Evolutionary conservation across 129 eudicot species (phyloP).

Genomic region (Flaveria bidentis): DNA sequence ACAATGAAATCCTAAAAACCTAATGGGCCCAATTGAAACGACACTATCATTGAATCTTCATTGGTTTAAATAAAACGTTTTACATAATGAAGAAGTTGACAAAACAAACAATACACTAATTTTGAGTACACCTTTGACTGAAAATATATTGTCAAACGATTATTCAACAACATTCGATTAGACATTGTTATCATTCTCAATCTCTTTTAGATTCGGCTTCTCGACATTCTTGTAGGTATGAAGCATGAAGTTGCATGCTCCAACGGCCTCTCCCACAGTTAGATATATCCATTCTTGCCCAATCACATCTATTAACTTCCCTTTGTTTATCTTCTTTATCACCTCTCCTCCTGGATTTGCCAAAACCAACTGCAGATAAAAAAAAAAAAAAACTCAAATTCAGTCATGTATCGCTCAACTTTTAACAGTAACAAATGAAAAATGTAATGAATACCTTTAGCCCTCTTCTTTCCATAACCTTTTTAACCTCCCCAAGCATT

Average conservation of each 20-base stretch:
- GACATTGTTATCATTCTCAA: conserved; percentile 54
- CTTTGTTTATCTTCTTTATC: conserved; percentile 79
- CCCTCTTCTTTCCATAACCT: conserved; percentile 63
- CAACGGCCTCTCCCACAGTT: conserved; percentile 91
- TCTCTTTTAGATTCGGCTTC: conserved; percentile 29
- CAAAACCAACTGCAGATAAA: conserved; percentile 51
- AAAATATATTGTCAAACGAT: conserved; percentile 14
- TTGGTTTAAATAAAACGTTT: background rate
- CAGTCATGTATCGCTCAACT: background rate
- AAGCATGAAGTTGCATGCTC: conserved; percentile 79
- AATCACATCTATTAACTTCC: conserved; percentile 58
- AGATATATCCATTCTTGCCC: conserved; percentile 87
- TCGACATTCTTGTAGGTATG: conserved; percentile 43
- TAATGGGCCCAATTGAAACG: background rate
- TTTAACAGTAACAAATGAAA: background rate
- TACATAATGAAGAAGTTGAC: conserved; percentile 14
- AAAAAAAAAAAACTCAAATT: background rate
- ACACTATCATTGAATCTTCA: background rate
- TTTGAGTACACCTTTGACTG: conserved; percentile 17
- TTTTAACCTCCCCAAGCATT: conserved; percentile 84
- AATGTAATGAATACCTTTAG: conserved; percentile 53
- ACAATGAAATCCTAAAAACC: too few species aligned
- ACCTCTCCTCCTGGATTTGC: conserved; percentile 96
- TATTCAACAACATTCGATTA: conserved; percentile 24
- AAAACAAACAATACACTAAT: conserved; percentile 22